Evolutionary conservation across 2,329 filamentous ascomycete genomes (phyloP), one percentile per base, ranked within the genome.

Genomic region (Aspergillus puulaauensis): DNA sequence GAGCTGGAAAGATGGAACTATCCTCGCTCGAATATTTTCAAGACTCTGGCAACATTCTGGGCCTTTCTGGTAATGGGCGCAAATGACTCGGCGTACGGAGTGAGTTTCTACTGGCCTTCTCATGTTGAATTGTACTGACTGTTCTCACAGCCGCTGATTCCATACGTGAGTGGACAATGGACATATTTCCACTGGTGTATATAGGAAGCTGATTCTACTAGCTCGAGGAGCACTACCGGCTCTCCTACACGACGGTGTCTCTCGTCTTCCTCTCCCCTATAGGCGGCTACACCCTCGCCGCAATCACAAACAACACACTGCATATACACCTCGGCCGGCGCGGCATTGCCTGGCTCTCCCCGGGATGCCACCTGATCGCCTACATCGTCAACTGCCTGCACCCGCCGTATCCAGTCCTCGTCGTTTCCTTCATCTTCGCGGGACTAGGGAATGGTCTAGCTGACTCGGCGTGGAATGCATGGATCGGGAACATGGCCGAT

Each of bases 401-500:
- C 57, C 76, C 76, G 2, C 77, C 75, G 0, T 79, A 77, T 52
- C 75, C 77, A 0, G 70, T 77, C 0, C 68, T 78, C 3, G 73
- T 77, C 1, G 59, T 74, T 7, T 71, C 71, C 0, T 78, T 76
- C 57, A 69, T 75, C 52, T 70, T 79, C 40, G 72, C 71, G 0
- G 77, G 77, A 0, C 70, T 78, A 24, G 77, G 76, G 0, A 77
- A 77, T 48, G 77, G 76, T 0, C 61, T 77, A 2, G 71, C 73
- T 14, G 76, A 86, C 64, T 82, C 83, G 0, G 84, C 80, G 6
- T 86, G 83, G 79, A 84, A 83, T 65, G 82, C 83, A 0, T 86
- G 82, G 82, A 80, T 86, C 19, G 90, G 90, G 11, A 88, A 87
- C 65, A 90, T 93, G 86, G 80, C 84, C 12, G 83, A 85, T 57